These are phyloP conservation scores for Echinosphaeria canescens DNA, from an alignment of 2,329 filamentous ascomycete genomes.

Conservation along the genomic window DNA sequence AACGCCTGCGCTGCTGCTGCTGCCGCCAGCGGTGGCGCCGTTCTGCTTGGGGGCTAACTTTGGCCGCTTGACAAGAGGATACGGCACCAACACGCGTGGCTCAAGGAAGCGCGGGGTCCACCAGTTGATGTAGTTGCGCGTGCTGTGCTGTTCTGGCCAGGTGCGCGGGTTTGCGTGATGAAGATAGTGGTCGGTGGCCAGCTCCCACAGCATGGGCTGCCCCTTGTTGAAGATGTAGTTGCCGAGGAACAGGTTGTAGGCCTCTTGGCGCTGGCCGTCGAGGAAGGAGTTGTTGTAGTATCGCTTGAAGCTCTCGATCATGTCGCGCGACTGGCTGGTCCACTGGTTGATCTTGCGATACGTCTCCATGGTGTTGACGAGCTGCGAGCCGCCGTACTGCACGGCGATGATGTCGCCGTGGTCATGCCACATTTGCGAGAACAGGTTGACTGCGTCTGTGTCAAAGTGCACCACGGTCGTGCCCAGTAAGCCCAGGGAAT, in stretches of 20 bases:
- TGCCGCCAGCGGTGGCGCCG: slow-evolving; percentile 14
- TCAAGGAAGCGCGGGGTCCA: slow-evolving; percentile 56
- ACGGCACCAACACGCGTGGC: slow-evolving; percentile 33
- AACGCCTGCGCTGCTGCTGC: slow-evolving; percentile 44
- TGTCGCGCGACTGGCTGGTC: slow-evolving; percentile 92
- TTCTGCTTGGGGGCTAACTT: no score
- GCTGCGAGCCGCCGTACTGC: slow-evolving; percentile 90
- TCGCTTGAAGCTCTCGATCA: slow-evolving; percentile 97
- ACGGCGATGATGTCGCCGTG: slow-evolving; percentile 96
- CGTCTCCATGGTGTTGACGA: slow-evolving; percentile 98
- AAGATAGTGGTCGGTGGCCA: slow-evolving; percentile 86
- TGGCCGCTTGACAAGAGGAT: slow-evolving; percentile 12
- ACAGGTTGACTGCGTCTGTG: slow-evolving; percentile 85
- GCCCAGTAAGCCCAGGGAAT: slow-evolving; percentile 73
- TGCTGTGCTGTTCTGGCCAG: slow-evolving; percentile 39
- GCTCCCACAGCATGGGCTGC: slow-evolving; percentile 92
- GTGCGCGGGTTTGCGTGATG: slow-evolving; percentile 69
- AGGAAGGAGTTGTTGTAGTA: slow-evolving; percentile 97
- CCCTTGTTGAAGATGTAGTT: slow-evolving; percentile 82
- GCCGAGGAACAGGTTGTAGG: slow-evolving; percentile 90
- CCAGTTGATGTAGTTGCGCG: slow-evolving; percentile 72
- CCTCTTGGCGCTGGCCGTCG: slow-evolving; percentile 93
- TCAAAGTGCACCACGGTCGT: slow-evolving; percentile 69
- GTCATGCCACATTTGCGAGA: slow-evolving; percentile 96
- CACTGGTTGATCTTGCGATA: slow-evolving; percentile 98